Conservation (phyloP, 2,329 filamentous ascomycete genomes). For the Akanthomyces lecanii region DNA sequence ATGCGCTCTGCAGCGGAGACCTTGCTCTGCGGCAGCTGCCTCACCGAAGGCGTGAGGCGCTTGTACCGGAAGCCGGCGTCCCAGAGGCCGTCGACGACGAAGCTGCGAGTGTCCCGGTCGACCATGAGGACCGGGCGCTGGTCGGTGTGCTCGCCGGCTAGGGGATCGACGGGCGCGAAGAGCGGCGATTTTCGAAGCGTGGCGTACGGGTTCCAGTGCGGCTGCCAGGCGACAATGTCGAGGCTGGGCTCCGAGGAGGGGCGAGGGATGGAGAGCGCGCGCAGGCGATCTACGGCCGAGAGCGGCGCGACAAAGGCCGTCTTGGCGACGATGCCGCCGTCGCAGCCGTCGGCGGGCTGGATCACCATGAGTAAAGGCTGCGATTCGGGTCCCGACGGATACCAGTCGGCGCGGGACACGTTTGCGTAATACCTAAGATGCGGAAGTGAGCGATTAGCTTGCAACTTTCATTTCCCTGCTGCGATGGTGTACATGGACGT, state of each 20-base stretch:
- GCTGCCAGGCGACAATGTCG: slow-evolving; percentile 56
- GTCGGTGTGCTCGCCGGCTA: slow-evolving; percentile 10
- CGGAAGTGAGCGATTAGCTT: not conserved
- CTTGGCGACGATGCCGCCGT: slow-evolving; percentile 41
- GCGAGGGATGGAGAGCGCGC: slow-evolving; percentile 53
- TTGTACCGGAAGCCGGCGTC: slow-evolving; percentile 51
- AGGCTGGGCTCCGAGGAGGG: slow-evolving; percentile 34
- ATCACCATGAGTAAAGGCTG: slow-evolving; percentile 60
- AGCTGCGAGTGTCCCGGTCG: slow-evolving; percentile 62
- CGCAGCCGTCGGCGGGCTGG: slow-evolving; percentile 40
- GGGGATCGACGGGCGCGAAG: slow-evolving; percentile 24
- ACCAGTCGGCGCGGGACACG: slow-evolving; percentile 57
- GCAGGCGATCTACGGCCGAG: slow-evolving; percentile 57
- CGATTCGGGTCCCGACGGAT: slow-evolving; percentile 62
- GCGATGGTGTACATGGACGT: not conserved
- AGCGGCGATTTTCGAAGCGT: slow-evolving; percentile 46
- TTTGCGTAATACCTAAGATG: slow-evolving; percentile 51
- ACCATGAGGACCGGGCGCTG: slow-evolving; percentile 49
- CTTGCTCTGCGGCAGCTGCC: slow-evolving; percentile 57
- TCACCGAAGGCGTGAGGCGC: slow-evolving; percentile 50
- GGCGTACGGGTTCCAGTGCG: slow-evolving; percentile 60
- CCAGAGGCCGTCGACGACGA: slow-evolving; percentile 54
- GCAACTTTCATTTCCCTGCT: too few species aligned
- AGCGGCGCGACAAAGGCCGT: slow-evolving; percentile 56
- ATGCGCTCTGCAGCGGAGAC: slow-evolving; percentile 50